phyloP scores from a whole-genome alignment of 352 stramenopile species.

The Plasmopara halstedii region DNA sequence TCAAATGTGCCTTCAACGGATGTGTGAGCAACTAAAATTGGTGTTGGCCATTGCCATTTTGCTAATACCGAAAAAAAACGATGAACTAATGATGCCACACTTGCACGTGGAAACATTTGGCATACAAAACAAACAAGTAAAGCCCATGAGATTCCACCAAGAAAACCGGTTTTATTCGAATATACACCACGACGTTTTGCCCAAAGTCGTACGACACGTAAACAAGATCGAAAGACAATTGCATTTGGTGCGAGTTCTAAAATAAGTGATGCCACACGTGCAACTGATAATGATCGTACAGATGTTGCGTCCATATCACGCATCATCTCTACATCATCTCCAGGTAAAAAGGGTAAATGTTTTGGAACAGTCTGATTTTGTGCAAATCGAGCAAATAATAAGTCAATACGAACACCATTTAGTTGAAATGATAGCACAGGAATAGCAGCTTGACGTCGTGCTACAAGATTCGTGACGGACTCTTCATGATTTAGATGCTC shows the following conservation, averaged over 20 bases:
- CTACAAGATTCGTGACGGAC: constrained; percentile 53
- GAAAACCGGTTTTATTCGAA: constrained; percentile 78
- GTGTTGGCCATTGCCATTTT: constrained; percentile 76
- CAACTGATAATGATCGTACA: constrained; percentile 71
- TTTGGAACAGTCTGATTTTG: constrained; percentile 51
- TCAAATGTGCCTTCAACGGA: constrained; percentile 26
- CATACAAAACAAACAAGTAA: constrained; percentile 80
- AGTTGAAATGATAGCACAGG: constrained; percentile 73
- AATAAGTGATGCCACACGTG: constrained; percentile 67
- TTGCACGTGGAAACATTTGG: constrained; percentile 80
- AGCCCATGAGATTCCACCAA: constrained; percentile 81
- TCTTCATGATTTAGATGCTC: constrained; percentile 33
- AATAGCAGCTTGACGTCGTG: constrained; percentile 62
- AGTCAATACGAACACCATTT: constrained; percentile 53
- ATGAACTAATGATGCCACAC: constrained; percentile 60
- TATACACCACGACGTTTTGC: constrained; percentile 68
- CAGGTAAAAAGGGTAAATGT: constrained; percentile 50
- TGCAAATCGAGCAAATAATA: constrained; percentile 74
- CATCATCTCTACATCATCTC: constrained; percentile 65
- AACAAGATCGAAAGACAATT: constrained; percentile 51
- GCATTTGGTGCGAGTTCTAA: constrained; percentile 76
- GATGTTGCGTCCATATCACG: constrained; percentile 65
- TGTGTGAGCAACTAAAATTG: constrained; percentile 67
- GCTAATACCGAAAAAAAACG: constrained; percentile 75
- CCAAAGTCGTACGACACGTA: constrained; percentile 74